Evolutionary conservation across 2,329 filamentous ascomycete species (phyloP).

Genomic region (Calonectria hawksworthii): DNA sequence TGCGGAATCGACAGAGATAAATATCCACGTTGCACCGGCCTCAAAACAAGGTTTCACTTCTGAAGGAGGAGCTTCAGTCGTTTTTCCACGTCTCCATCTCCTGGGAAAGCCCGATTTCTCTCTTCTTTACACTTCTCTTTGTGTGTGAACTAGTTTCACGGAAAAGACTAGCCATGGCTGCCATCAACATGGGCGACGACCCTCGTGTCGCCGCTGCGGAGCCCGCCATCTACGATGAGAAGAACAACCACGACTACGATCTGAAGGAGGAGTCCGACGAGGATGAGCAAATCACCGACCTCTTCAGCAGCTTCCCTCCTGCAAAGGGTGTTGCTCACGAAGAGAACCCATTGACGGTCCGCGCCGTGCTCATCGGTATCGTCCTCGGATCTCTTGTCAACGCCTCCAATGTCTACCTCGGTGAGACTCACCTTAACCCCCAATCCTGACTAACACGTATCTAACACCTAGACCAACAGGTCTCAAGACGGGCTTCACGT

Average conservation of each 20-base stretch:
- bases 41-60: background rate
- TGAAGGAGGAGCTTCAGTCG: background rate
- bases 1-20: conserved; percentile 11
- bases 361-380: conserved; percentile 68
- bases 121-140: background rate
- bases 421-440: conserved; percentile 46
- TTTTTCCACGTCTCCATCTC: conserved; percentile 4
- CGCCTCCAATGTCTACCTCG: conserved; percentile 73
- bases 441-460: background rate
- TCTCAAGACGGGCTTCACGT: conserved; percentile 66
- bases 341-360: conserved; percentile 65
- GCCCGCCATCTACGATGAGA: conserved; percentile 30
- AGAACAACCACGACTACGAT: conserved; percentile 45
- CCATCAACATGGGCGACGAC: background rate
- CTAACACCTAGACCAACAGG: conserved; percentile 47
- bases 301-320: conserved; percentile 58
- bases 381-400: conserved; percentile 71
- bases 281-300: conserved; percentile 50
- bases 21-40: conserved; percentile 11
- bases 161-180: background rate
- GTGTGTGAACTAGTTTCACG: background rate
- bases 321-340: conserved; percentile 59
- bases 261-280: conserved; percentile 46
- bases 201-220: background rate
- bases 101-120: background rate